Conservation (phyloP, 768 basidiomycete species). For the Dictyophora rubrovolvata region DNA sequence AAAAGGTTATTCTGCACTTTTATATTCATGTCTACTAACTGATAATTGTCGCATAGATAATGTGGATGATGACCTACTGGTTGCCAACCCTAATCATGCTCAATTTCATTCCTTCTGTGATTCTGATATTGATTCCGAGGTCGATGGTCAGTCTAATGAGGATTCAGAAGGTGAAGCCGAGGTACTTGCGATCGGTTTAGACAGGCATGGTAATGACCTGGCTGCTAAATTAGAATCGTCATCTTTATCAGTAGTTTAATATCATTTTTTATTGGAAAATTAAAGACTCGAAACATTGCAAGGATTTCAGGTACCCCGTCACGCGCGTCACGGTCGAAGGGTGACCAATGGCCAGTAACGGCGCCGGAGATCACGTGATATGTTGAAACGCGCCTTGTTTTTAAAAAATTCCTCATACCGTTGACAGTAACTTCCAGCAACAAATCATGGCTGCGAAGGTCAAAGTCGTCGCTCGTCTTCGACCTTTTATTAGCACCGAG, state of each 20-base stretch:
- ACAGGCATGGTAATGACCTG: neutral
- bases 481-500: slow-evolving; percentile 55
- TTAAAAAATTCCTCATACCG: neutral
- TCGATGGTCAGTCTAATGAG: neutral
- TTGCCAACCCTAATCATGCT: slow-evolving; percentile 60
- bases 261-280: neutral
- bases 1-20: slow-evolving; percentile 14
- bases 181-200: neutral
- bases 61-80: slow-evolving; percentile 47
- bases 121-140: neutral
- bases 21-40: slow-evolving; percentile 5
- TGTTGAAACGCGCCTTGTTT: neutral
- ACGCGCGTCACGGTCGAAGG: no score
- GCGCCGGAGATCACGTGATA: slow-evolving; percentile 2
- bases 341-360: no score
- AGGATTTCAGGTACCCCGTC: no score
- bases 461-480: slow-evolving; percentile 61
- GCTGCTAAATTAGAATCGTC: neutral
- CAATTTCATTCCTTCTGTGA: neutral
- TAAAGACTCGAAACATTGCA: neutral
- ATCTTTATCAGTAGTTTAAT: neutral
- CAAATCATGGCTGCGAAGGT: slow-evolving; percentile 30
- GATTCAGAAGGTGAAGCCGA: neutral
- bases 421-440: neutral
- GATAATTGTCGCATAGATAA: slow-evolving; percentile 4